Evolutionary conservation across 2,329 filamentous ascomycete species (phyloP).

Genomic region (Curvularia lunata): DNA sequence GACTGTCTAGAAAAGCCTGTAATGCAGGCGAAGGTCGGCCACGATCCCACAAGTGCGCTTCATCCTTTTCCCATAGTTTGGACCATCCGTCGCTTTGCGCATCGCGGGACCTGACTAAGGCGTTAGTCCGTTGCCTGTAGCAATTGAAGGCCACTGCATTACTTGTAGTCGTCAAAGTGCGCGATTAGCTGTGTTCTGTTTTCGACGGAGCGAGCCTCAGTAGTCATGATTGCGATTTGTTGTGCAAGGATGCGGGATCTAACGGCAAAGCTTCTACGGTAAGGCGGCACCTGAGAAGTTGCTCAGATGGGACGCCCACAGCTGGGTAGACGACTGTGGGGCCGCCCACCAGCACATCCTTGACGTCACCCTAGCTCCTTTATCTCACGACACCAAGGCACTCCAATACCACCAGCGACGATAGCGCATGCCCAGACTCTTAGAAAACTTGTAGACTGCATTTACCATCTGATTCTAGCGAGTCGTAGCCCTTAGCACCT

Average conservation of each 20-base stretch:
- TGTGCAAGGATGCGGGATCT: constrained; percentile 7
- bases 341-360: constrained; percentile 7
- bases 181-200: constrained; percentile 21
- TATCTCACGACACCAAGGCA: constrained; percentile 3
- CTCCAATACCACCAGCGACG: not conserved
- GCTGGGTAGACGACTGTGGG: not conserved
- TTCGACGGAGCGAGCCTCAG: constrained; percentile 14
- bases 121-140: not conserved
- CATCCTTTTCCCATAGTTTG: constrained; percentile 58
- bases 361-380: constrained; percentile 13
- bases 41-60: constrained; percentile 62
- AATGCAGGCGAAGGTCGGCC: constrained; percentile 61
- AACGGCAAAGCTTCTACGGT: constrained; percentile 5
- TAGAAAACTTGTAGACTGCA: not conserved
- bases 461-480: not conserved
- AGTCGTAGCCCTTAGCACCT: not conserved
- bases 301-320: constrained; percentile 4
- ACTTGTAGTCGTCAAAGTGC: constrained; percentile 23
- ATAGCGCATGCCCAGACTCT: not conserved
- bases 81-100: constrained; percentile 52
- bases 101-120: constrained; percentile 14
- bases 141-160: not conserved
- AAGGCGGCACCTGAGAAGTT: not conserved
- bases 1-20: constrained; percentile 18
- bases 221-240: constrained; percentile 13